phyloP scores from a whole-genome alignment of 2,329 filamentous ascomycete genomes.

The Microdochium paspali region DNA sequence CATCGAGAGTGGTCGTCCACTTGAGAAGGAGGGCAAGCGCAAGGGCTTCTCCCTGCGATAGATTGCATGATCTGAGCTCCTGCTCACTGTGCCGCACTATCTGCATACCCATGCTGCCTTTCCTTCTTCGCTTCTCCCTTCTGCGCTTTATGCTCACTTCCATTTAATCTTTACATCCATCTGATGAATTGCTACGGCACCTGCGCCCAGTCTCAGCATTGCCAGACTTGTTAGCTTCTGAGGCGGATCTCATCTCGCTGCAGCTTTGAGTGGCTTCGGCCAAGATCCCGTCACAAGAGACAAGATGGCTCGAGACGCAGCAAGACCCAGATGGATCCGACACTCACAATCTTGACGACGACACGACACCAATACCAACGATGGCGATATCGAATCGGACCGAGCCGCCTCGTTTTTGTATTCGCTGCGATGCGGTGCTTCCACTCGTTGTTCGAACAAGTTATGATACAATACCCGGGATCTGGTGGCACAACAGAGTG shows the following conservation, averaged over 20 bases:
- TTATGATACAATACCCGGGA: constrained; percentile 21
- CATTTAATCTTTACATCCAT: constrained; percentile 8
- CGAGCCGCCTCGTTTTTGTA: neutral
- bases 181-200: constrained; percentile 4
- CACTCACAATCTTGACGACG: neutral
- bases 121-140: constrained; percentile 10
- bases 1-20: constrained; percentile 86
- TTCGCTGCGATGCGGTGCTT: constrained; percentile 2
- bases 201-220: constrained; percentile 2
- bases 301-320: too few species aligned
- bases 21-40: constrained; percentile 97
- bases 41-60: constrained; percentile 99
- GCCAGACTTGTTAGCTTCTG: neutral
- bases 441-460: constrained; percentile 14
- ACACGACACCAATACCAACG: neutral
- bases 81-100: neutral
- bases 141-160: constrained; percentile 9
- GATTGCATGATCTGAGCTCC: neutral
- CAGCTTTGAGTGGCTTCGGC: neutral
- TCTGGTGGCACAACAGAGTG: constrained; percentile 12
- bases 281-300: neutral
- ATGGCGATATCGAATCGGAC: neutral
- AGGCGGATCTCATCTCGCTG: neutral
- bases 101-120: constrained; percentile 18
- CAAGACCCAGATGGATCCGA: neutral